Evolutionary conservation across 2,329 filamentous ascomycete species (phyloP), one percentile per base, ranked within the genome.

Genomic region (Dactylellina sp.): DNA sequence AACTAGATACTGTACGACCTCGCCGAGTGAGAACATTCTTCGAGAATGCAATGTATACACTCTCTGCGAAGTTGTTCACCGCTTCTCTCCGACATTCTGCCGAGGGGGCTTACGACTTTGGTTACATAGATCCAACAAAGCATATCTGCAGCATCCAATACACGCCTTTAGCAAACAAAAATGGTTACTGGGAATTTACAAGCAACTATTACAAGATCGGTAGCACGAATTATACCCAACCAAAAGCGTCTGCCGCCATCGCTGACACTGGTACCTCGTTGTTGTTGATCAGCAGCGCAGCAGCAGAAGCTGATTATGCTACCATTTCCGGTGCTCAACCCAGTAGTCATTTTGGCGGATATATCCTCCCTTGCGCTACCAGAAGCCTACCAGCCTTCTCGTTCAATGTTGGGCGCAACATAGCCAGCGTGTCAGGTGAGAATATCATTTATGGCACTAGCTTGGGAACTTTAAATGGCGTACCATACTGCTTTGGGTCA

Each of bases 71-170:
- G 0, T 82, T 93, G 42, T 90, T 93, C 81, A 91, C 90, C 0
- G 89, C 89, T 22, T 85, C 89, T 72, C 83, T 94, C 47, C 86
- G 87, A 78, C 84, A 86, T 76, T 83, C 85, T 70, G 83, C 83
- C 14, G 82, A 84, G 1, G 90, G 90, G 49, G 84, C 86, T 28
- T 93, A 92, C 81, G 88, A 92, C 79, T 93, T 93, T 78, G 91
- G 91, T 72, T 84, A 81, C 77, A 88, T 93, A 78, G 89, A 93
- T 79, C 79, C 78, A 1, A 82, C 82, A 64, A 88, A 90, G 77
- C 90, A 89, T 80, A 83, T 80, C 1, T 90, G 90, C 35, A 78
- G 84, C 2, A 84, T 93, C 77, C 81, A 84, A 20, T 91, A 88
- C 79, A 83, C 88, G 18, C 82, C 85, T 7, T 84, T 92, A 75